Evolutionary conservation across 331 rosid species (phyloP).

Genomic region (Malus hybrid): DNA sequence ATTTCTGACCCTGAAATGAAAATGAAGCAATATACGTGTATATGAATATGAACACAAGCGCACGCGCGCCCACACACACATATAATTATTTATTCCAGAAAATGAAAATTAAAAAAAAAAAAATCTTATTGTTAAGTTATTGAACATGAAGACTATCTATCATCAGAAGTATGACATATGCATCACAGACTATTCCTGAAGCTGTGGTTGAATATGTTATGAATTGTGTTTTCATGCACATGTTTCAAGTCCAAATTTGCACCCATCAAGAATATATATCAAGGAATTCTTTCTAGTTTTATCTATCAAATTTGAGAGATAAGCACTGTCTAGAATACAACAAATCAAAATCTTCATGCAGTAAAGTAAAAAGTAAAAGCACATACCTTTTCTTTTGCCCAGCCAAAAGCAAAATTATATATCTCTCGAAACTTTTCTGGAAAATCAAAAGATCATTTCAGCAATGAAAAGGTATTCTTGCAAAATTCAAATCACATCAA

Average conservation of each 20-base stretch:
- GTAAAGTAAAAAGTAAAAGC: background rate
- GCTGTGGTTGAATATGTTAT: background rate
- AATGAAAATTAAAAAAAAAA: background rate
- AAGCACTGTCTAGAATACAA: background rate
- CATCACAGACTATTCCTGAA: background rate
- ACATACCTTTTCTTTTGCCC: constrained; percentile 98
- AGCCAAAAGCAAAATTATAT: constrained; percentile 93
- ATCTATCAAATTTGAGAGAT: background rate
- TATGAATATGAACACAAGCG: background rate
- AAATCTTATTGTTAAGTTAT: background rate
- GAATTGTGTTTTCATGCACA: background rate
- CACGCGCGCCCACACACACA: background rate
- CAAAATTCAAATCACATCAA: background rate
- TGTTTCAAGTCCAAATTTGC: background rate
- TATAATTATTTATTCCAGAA: too few species aligned
- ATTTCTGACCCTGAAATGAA: constrained; percentile 88
- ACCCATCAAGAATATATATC: background rate
- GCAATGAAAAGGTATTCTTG: background rate
- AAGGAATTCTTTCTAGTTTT: background rate
- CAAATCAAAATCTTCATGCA: background rate
- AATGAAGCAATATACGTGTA: background rate
- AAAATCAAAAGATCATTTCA: constrained; percentile 28
- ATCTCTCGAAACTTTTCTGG: constrained; percentile 94
- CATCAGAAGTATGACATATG: background rate
- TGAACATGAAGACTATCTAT: background rate